A percentile compares a stretch with the other conserved stretches of the same genome.
These are phyloP conservation scores for Bipolaris bicolor DNA, from an alignment of 2,329 filamentous ascomycete species.

Conservation along the genomic window DNA sequence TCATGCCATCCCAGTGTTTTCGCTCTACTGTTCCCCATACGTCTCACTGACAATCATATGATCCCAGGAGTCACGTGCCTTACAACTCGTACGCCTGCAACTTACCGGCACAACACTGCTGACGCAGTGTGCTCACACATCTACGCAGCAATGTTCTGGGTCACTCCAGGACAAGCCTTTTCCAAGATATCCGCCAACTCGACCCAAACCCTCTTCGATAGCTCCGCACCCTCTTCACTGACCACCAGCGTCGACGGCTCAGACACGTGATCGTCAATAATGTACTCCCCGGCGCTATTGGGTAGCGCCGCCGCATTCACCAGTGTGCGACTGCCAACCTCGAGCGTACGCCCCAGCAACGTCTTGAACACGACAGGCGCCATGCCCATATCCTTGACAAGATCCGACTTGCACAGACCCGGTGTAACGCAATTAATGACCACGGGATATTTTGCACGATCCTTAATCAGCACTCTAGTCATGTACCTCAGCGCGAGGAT, in stretches of 20 bases:
- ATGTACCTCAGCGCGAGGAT: slow-evolving; percentile 27
- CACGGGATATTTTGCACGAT: slow-evolving; percentile 20
- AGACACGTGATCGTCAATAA: slow-evolving; percentile 39
- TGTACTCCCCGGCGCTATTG: slow-evolving; percentile 42
- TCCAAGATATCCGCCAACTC: slow-evolving; percentile 47
- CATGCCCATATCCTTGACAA: slow-evolving; percentile 15
- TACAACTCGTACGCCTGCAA: neutral
- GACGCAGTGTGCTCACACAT: no score
- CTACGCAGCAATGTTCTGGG: slow-evolving; percentile 4
- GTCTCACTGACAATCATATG: no score
- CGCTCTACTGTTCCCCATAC: no score
- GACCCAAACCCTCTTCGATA: slow-evolving; percentile 45
- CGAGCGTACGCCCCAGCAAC: slow-evolving; percentile 40
- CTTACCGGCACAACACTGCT: no score
- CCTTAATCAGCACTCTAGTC: slow-evolving; percentile 14
- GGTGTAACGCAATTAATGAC: slow-evolving; percentile 36
- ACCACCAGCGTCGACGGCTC: slow-evolving; percentile 37
- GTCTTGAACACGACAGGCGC: slow-evolving; percentile 16
- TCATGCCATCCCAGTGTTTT: no score
- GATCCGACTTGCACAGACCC: slow-evolving; percentile 29
- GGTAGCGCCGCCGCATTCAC: slow-evolving; percentile 43
- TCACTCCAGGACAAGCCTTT: slow-evolving; percentile 32
- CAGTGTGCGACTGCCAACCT: slow-evolving; percentile 48
- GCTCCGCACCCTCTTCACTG: slow-evolving; percentile 38
- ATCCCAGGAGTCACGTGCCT: neutral